phyloP scores from a whole-genome alignment of 1,139 yeast species.

The Scheffersomyces lignicola region DNA sequence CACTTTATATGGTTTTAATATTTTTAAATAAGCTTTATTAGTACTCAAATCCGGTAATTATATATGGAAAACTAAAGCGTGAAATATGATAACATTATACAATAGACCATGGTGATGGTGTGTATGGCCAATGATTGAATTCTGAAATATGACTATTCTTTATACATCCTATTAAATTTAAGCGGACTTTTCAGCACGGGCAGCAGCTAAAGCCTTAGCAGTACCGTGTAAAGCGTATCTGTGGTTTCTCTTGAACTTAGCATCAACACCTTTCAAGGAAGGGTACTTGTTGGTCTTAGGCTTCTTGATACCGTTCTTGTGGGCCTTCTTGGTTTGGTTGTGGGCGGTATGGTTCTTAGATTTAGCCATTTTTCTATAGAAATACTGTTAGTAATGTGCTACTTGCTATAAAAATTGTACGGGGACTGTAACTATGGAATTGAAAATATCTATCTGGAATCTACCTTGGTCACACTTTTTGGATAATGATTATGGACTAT shows the following conservation, averaged over 20 bases:
- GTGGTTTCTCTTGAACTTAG: slow-evolving; percentile 99
- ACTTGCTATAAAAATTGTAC: background rate
- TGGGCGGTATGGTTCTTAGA: slow-evolving; percentile 99
- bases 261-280: slow-evolving; percentile 97
- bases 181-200: slow-evolving; percentile 49
- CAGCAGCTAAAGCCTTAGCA: slow-evolving; percentile 87
- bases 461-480: background rate
- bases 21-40: slow-evolving; percentile 14
- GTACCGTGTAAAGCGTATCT: slow-evolving; percentile 98
- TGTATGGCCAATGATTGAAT: slow-evolving; percentile 4
- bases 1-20: slow-evolving; percentile 1
- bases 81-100: slow-evolving; percentile 20
- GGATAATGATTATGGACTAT: background rate
- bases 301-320: slow-evolving; percentile 99
- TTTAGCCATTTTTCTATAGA: slow-evolving; percentile 72
- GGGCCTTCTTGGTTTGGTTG: slow-evolving; percentile 99
- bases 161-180: slow-evolving; percentile 15
- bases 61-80: slow-evolving; percentile 15
- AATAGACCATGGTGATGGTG: slow-evolving; percentile 8
- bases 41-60: slow-evolving; percentile 16
- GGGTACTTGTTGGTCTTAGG: slow-evolving; percentile 98
- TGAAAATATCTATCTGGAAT: background rate
- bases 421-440: no score
- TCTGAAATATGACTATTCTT: slow-evolving; percentile 4
- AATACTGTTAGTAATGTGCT: slow-evolving; percentile 26